A percentile compares a stretch with the other conserved stretches of the same genome.
Conservation (phyloP, 2,329 filamentous ascomycete genomes). For the Exophiala aquamarina region DNA sequence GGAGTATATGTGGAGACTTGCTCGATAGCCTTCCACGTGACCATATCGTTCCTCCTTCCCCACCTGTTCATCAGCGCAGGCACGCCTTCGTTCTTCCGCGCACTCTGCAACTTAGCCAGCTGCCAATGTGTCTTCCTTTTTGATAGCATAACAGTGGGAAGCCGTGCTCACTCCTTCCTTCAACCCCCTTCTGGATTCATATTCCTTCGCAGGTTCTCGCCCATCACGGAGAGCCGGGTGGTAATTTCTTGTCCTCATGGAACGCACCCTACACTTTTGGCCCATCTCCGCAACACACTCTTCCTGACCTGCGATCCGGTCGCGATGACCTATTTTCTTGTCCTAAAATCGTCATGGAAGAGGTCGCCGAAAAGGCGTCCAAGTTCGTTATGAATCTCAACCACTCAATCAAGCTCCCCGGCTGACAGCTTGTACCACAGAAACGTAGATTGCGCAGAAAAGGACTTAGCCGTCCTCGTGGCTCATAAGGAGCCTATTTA, state of each 20-base stretch:
- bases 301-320: conserved; percentile 25
- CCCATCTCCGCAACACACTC: conserved; percentile 20
- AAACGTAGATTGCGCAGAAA: conserved; percentile 44
- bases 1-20: no score
- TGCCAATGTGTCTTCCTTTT: no score
- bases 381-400: conserved; percentile 43
- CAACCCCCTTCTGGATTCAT: no score
- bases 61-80: no score
- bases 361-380: conserved; percentile 47
- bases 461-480: conserved; percentile 41
- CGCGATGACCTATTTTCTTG: conserved; percentile 25
- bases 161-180: no score
- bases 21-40: no score
- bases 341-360: conserved; percentile 25
- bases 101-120: no score
- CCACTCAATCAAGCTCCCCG: no score
- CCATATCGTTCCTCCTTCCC: no score
- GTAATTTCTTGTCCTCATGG: conserved; percentile 19
- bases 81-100: no score
- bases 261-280: conserved; percentile 19
- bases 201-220: no score
- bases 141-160: no score
- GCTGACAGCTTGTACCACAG: conserved; percentile 24
- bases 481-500: conserved; percentile 20
- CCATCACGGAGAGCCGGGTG: conserved; percentile 9